Evolutionary conservation across 139 green algal genomes (phyloP).

Genomic region (Micractinium conductrix): DNA sequence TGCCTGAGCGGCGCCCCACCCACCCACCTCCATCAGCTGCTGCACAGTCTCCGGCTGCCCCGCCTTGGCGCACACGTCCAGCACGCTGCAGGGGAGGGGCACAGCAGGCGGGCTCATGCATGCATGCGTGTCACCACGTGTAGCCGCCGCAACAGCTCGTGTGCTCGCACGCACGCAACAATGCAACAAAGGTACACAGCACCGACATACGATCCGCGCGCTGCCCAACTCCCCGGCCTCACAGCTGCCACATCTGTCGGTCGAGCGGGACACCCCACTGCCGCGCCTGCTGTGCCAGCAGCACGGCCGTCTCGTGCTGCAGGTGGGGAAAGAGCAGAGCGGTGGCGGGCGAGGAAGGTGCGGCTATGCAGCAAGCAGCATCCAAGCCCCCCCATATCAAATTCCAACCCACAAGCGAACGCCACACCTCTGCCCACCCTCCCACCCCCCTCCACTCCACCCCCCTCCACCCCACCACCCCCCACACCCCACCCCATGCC

Average conservation of each 20-base stretch:
- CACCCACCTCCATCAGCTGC: background rate
- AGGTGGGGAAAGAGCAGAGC: background rate
- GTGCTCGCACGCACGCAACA: too few relatives aligned
- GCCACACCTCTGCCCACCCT: too few relatives aligned
- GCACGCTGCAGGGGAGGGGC: background rate
- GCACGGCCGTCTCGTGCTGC: slow-evolving; percentile 9
- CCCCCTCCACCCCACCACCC: too few relatives aligned
- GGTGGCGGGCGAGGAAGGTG: too few relatives aligned
- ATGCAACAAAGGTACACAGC: background rate
- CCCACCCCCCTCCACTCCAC: too few relatives aligned
- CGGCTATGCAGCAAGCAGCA: too few relatives aligned
- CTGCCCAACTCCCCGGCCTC: background rate
- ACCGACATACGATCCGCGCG: background rate
- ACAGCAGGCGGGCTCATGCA: too few relatives aligned
- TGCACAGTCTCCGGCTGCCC: background rate
- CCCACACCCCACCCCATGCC: background rate
- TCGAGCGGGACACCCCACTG: slow-evolving; percentile 14
- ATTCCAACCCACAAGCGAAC: too few relatives aligned
- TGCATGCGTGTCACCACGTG: too few relatives aligned
- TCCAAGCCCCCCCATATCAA: too few relatives aligned
- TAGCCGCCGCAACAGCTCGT: too few relatives aligned
- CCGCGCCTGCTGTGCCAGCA: background rate
- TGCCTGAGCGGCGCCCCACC: background rate
- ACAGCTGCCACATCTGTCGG: slow-evolving; percentile 22
- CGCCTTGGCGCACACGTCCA: slow-evolving; percentile 19